Base-by-base conservation (phyloP, 1,284 basidiomycete species). In the Phlebopus sp. region DNA sequence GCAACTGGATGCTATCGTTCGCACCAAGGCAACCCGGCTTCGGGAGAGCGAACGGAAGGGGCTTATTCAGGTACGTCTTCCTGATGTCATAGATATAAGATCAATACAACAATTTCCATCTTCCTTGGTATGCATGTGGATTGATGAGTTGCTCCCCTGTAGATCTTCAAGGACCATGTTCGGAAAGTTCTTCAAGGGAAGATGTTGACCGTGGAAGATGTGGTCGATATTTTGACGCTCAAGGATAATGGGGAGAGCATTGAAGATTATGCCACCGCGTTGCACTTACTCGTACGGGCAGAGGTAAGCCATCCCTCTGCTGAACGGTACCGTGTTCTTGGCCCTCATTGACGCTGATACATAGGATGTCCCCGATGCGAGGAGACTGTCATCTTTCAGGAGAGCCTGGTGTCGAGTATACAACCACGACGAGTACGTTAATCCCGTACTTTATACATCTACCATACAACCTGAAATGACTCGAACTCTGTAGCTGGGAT, bases 361-460 rank as follows among this genome's bases (percentile, higher is more conserved):
- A 41, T 50, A 90, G 83, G 74, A 78, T 49, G 63, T 91, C 2
- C 90, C 91, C 0, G 80, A 84, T 49, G 78, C 78, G 18, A 75
- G 94, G 42, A 78, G 77, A 61, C 60, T 77, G 31, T 80, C 87
- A 25, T 84, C 88, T 2, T 77, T 92, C 59, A 73, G 82, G 36
- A 81, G 79, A 27, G 76, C 91, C 15, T 97, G 94, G 95, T 77
- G 93, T 32, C 75, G 95, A 25, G 80, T 95, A 39, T 95, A 91
- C 60, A 75, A 90, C 37, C 82, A 90, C 46, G 93, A 97, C 63
- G 84, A 97, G 91, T 95, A 63, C 58, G 84, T 72, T 8, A 25
- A 6, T 37, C n/a, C 30, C 38, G 32, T 21, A n/a, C 60, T 55
- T 34, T 42, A 7, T n/a, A 42, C 11, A 4, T 39, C 19, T 4